Base-by-base conservation (phyloP, 106 monocot genomes). In the Dendrobium huoshanense region DNA sequence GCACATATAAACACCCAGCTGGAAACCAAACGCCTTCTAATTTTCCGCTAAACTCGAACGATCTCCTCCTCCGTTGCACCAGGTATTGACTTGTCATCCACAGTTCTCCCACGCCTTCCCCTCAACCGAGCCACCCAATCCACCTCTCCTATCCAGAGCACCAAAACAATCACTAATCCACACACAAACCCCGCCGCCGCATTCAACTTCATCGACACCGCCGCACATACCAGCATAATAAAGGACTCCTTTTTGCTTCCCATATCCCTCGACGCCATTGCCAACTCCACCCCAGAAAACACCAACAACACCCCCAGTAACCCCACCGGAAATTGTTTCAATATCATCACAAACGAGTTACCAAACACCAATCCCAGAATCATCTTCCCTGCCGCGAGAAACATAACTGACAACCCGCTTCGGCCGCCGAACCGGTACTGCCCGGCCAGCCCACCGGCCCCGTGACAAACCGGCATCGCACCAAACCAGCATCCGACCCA, bases 261-360 rank as follows among this genome's bases (percentile, higher is more conserved):
- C 99, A 99, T 93, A 67, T 99, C 99, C 84, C 90, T 89, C 67
- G 91, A 89, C 20, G 95, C 95, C 95, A 99, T 99, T 4, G 99
- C 99, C 80, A 99, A 83, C 86, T 99, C 99, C 44, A 95, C 70
- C 54, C 99, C 99, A 37, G 99, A 87, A 78, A 95, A 99, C 10
- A 99, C 83, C 73, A 99, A 82, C 84, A 99, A 73, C 15, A 95
- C 99, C 15, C 95, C 99, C 44, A 99, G 82, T 2, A 99, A 83
- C 75, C 99, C 99, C 13, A 93, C 85, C 18, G 95, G 99, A 72
- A 99, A 99, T 85, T 85, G 73, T 1, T 80, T 67, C 77, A 99
- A 72, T 3, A 99, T 82, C 83, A 86, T 88, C 55, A 91, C 86
- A 40, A 99, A 88, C 20, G 99, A 99, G 79, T 75, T 90, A 1